These are phyloP conservation scores for Psidium guajava DNA, from an alignment of 345 rosid genomes.

Conservation along the genomic window DNA sequence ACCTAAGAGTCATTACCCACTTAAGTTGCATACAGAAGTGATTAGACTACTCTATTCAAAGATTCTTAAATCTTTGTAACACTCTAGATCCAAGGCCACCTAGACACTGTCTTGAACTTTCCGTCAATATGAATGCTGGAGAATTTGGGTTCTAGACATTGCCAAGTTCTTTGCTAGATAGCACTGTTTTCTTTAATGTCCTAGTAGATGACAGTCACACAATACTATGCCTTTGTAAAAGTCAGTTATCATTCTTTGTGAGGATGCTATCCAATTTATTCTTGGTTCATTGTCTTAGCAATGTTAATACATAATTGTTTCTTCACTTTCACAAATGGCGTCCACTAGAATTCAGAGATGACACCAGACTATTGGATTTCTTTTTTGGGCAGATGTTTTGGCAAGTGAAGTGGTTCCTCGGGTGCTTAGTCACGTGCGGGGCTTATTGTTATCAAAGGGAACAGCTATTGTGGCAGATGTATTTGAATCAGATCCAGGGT, in stretches of 20 bases:
- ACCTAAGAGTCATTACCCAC: neutral
- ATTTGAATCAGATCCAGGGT: constrained; percentile 30
- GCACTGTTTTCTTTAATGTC: neutral
- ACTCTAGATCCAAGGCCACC: neutral
- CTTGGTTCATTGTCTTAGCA: neutral
- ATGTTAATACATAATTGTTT: neutral
- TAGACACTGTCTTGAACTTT: neutral
- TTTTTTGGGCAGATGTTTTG: constrained; percentile 54
- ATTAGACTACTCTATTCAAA: neutral
- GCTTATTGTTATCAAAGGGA: constrained; percentile 28
- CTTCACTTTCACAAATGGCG: neutral
- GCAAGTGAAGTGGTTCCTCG: constrained; percentile 50
- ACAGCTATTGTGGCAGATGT: constrained; percentile 23
- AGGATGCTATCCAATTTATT: neutral
- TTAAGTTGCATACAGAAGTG: neutral
- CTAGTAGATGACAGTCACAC: neutral
- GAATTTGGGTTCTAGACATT: neutral
- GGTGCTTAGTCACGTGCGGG: constrained; percentile 46
- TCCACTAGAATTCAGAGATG: neutral
- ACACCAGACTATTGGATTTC: neutral
- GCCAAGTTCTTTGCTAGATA: neutral
- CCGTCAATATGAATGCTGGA: neutral
- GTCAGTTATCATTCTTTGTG: neutral
- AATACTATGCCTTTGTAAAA: neutral
- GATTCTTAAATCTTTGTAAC: neutral